Evolutionary conservation across 2,329 filamentous ascomycete genomes (phyloP).

Genomic region (Rhynchosporium secalis): DNA sequence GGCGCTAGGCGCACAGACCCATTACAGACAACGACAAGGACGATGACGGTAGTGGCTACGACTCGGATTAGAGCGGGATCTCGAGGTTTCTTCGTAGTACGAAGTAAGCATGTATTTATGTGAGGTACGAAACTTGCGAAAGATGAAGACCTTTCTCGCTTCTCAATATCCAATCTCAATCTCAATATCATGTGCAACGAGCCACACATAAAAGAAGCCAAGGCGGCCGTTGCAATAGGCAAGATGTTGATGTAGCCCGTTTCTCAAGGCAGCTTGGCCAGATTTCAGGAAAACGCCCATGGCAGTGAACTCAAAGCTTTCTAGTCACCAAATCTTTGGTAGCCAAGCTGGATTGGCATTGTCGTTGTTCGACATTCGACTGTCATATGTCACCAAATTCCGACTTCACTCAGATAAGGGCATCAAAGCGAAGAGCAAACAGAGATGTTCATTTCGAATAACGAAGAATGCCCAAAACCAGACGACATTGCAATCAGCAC

Average conservation of each 20-base stretch:
- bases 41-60: too few species aligned
- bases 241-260: not conserved
- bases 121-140: too few species aligned
- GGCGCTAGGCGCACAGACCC: too few species aligned
- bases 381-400: not conserved
- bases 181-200: not conserved
- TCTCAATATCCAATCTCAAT: too few species aligned
- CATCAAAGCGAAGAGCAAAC: not conserved
- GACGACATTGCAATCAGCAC: not conserved
- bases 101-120: too few species aligned
- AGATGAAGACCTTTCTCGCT: too few species aligned
- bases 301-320: not conserved
- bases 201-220: not conserved
- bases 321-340: not conserved
- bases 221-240: not conserved
- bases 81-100: too few species aligned
- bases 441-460: not conserved
- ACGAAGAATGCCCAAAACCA: not conserved
- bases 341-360: constrained; percentile 5
- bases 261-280: not conserved
- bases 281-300: not conserved
- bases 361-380: not conserved
- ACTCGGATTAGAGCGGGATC: too few species aligned
- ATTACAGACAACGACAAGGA: not conserved
- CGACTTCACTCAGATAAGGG: not conserved